Base-by-base conservation (phyloP, 176 grass and related monocot species). In the Aegilops sharonensis region DNA sequence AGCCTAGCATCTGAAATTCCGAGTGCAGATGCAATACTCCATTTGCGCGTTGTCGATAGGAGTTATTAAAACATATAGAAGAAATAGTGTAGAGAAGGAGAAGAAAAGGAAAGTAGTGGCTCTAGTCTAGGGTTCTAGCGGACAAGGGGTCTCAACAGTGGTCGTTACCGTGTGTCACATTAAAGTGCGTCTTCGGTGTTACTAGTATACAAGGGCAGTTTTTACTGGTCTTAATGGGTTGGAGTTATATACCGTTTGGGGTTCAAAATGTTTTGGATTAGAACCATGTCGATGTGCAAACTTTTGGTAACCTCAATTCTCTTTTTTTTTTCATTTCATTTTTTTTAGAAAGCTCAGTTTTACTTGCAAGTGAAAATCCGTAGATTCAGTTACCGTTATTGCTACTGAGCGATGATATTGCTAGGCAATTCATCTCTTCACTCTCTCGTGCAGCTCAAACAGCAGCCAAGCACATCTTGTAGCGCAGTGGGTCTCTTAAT, bases 31-130 rank as follows among this genome's bases (percentile, higher is more conserved):
- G 80, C 27, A 32, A 43, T 56, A 24, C 75, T 74, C 45, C 77
- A n/a, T 63, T 35, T 75, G 75, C 45, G 35, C 27, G 66, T 68
- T 60, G 21, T 81, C 27, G 25, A 69, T 91, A 84, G 68, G 50
- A 80, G 24, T 59, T 80, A 17, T 14, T 48, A 52, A 52, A 57
- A 57, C 81, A 81, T 75, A 84, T 78, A 84, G 36, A 82, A 85
- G 36, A 70, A 62, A 74, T 68, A 80, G 69, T 88, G 60, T 75
- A 87, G 75, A 52, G 63, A 69, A 77, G 48, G 48, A 52, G 63
- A 27, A 27, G 27, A n/a, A 66, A 45, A 40, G 14, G 6, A 54
- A 69, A 23, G 4, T 69, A 69, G 64, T 56, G 9, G 21, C 60
- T 78, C 64, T 54, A 71, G 72, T 78, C 64, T 71, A 71, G 78